Evolutionary conservation across 169 alveolate species (phyloP), one percentile per base, ranked within the genome.

Genomic region (Amoebophrya sp.): DNA sequence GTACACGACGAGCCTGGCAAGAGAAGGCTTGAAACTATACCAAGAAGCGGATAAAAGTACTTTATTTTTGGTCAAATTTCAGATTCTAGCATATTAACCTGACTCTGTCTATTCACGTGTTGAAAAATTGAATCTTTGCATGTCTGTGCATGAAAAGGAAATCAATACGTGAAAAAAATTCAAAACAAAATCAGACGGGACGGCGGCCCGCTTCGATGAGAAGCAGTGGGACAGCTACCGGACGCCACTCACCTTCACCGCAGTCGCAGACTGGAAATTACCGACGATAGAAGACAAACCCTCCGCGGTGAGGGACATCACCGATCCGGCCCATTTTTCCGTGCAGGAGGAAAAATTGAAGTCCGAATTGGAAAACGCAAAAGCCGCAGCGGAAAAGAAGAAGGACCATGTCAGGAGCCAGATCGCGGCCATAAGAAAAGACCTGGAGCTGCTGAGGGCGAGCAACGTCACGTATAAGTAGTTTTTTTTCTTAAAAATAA

Each of bases 341-440:
- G 89, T 92, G 54, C 93, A 92, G 93, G 93, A 92, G 14, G 92
- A 89, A 38, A 92, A 92, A 92, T 39, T 92, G 2, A 92, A 92
- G 90, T 90, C 93, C 32, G 93, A 92, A 90, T 89, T 88, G 83
- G 93, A 92, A 35, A 92, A 90, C 55, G 93, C 93, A 47, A 92
- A 92, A 90, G 90, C 93, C 23, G 93, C 93, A 23, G 93, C 92
- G 1, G 93, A 92, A 83, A 88, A 47, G 77, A 53, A 92, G 92
- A 92, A 92, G 92, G 39, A 47, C n/a, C 92, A 91, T 1, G 93
- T 92, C 32, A 77, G 92, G 29, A 92, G 66, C 33, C 93, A 91
- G 40, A 89, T 92, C 88, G 41, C 39, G 89, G 93, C 88, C 92
- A 66, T 92, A 39, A 91, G 93, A 33, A 40, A 89, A 41, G 93